Base-by-base conservation (phyloP, 495 filamentous ascomycete species). In the Aspergillus affinis region DNA sequence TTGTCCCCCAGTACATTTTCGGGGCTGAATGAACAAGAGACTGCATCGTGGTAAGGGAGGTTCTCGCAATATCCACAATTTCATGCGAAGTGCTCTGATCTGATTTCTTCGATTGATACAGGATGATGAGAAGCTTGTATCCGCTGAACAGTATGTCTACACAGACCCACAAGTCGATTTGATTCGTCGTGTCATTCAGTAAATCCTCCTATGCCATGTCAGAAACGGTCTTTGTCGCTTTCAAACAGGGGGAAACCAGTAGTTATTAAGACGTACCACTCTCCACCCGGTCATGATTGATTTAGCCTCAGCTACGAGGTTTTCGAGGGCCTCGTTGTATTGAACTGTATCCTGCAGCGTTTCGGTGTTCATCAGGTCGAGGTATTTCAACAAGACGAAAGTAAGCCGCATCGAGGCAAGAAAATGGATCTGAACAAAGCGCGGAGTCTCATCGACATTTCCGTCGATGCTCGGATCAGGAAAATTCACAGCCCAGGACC, bases 401-500 rank as follows among this genome's bases (percentile, higher is more conserved):
- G 62, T 57, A 6, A 61, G 57, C 3, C 65, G 57, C 65, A 68
- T 68, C 15, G 60, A 65, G 12, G 62, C 65, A 2, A 68, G 55
- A 23, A 68, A 68, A 57, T 68, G 65, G 26, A 68, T 68, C 26
- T 68, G 62, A 12, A 68, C 46, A 17, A 63, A 61, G 6, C 57
- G 59, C 6, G 61, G 61, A 4, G 61, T 59, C 12, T 36, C 57
- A 51, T 68, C 36, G 20, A 61, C 62, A 4, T 54, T 54, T n/a
- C 60, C 65, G 17, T 12, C 59, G 13, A 68, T 68, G 6, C 54
- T 62, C 3, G 62, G 57, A 48, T 68, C 60, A 4, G 65, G 65
- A n/a, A 68, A 63, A 30, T 68, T 68, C 8, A 68, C 65, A 7
- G 48, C 57, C 65, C 65, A 68, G 9, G 60, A 61, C 5, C 62